Evolutionary conservation across 1,284 basidiomycete genomes (phyloP).

Genomic region (Cryptococcus depauperatus): DNA sequence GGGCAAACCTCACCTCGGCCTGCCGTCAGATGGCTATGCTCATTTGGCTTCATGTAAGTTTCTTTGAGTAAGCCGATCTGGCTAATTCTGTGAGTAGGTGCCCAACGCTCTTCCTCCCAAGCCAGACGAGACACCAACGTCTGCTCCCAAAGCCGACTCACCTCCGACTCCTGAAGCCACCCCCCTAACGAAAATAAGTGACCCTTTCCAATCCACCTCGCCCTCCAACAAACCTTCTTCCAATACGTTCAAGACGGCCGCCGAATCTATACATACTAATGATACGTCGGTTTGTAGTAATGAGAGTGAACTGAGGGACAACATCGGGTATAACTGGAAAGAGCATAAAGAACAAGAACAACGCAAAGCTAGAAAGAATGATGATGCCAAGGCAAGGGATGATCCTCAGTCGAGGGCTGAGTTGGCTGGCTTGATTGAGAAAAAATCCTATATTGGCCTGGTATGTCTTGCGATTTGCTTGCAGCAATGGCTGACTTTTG

Average conservation of each 20-base stretch:
- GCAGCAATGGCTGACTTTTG: background rate
- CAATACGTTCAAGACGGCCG: background rate
- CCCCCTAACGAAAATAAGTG: background rate
- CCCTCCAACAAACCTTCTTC: background rate
- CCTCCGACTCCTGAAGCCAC: background rate
- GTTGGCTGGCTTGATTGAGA: constrained; percentile 26
- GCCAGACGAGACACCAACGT: background rate
- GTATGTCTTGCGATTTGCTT: constrained; percentile 17
- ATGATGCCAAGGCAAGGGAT: constrained; percentile 8
- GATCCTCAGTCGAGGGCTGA: constrained; percentile 5
- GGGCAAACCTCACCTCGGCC: constrained; percentile 24
- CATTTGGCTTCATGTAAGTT: constrained; percentile 25
- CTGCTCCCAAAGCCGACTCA: background rate
- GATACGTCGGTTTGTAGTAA: constrained; percentile 30
- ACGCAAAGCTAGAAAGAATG: background rate
- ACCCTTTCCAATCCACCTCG: background rate
- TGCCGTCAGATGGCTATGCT: constrained; percentile 27
- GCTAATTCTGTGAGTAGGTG: background rate
- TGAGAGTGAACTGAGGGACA: constrained; percentile 11
- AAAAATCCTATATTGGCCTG: constrained; percentile 32
- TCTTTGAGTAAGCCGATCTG: too few relatives aligned
- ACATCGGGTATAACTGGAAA: background rate
- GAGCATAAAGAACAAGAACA: background rate
- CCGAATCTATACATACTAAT: constrained; percentile 27
- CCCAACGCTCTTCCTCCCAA: constrained; percentile 1